A percentile compares a stretch with the other conserved stretches of the same genome.
These are phyloP conservation scores for Berberis thunbergii DNA, from an alignment of 164 flowering plant species.

Conservation along the genomic window DNA sequence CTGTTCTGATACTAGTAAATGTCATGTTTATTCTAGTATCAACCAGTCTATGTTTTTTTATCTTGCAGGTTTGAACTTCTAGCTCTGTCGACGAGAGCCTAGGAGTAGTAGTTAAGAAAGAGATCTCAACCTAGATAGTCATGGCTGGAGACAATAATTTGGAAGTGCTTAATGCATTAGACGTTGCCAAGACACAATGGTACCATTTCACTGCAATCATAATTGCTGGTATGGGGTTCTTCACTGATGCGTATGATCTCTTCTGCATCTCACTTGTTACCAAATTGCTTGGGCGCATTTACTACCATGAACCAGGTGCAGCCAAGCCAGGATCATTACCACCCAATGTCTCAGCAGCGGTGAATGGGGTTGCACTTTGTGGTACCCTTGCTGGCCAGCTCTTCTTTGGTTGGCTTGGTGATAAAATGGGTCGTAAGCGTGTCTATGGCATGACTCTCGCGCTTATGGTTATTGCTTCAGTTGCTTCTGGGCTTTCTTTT, in stretches of 20 bases:
- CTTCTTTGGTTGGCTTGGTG: constrained; percentile 90
- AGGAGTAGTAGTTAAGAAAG: no score
- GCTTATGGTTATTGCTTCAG: constrained; percentile 55
- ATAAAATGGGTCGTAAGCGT: constrained; percentile 69
- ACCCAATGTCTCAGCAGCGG: constrained; percentile 67
- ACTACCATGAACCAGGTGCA: constrained; percentile 47
- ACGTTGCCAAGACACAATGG: constrained; percentile 19
- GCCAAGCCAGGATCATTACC: constrained; percentile 61
- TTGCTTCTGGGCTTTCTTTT: constrained; percentile 72
- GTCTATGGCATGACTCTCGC: constrained; percentile 75
- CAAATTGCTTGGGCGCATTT: constrained; percentile 71
- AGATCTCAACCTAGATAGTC: background rate
- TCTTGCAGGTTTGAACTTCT: no score
- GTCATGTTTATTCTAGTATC: no score
- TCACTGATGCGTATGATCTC: constrained; percentile 30
- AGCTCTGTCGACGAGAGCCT: no score
- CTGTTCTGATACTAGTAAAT: no score
- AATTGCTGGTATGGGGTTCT: constrained; percentile 33
- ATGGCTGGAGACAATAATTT: constrained; percentile 14
- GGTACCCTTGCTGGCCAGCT: constrained; percentile 78
- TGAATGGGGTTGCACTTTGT: constrained; percentile 72
- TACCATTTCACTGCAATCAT: constrained; percentile 28
- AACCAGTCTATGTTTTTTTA: no score
- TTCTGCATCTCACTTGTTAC: constrained; percentile 42
- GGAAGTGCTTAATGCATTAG: constrained; percentile 23